Conservation (phyloP, 2,329 filamentous ascomycete genomes). For the Phaeosphaeria sp. region DNA sequence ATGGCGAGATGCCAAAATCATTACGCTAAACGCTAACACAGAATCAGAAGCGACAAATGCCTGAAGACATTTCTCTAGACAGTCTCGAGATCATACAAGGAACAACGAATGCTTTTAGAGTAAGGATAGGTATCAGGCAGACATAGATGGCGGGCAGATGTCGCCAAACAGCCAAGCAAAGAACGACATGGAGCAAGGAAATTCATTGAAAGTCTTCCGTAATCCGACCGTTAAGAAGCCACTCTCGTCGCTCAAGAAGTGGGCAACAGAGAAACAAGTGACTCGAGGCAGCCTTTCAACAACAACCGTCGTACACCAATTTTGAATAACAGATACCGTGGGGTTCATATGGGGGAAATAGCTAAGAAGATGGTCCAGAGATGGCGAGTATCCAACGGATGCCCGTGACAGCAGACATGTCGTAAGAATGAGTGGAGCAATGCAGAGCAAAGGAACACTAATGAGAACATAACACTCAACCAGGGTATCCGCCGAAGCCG, state of each 20-base stretch:
- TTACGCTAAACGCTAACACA: constrained; percentile 4
- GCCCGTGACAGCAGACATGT: constrained; percentile 44
- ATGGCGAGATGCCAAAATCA: background rate
- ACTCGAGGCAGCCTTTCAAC: constrained; percentile 11
- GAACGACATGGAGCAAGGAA: constrained; percentile 27
- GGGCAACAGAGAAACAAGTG: constrained; percentile 1
- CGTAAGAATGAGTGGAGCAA: constrained; percentile 38
- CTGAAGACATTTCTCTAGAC: background rate
- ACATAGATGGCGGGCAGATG: constrained; percentile 10
- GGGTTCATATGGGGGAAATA: constrained; percentile 40
- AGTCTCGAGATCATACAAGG: background rate
- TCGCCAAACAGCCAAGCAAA: constrained; percentile 6
- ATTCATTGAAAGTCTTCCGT: constrained; percentile 29
- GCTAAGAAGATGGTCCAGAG: constrained; percentile 39
- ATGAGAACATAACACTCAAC: constrained; percentile 48
- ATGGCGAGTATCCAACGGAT: constrained; percentile 47
- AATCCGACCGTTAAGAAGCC: constrained; percentile 26
- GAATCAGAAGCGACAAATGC: background rate
- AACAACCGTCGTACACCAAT: constrained; percentile 27
- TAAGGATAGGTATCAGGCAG: constrained; percentile 6
- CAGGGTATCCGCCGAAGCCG: constrained; percentile 67
- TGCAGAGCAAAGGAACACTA: constrained; percentile 35
- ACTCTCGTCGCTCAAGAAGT: constrained; percentile 29
- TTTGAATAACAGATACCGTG: constrained; percentile 37
- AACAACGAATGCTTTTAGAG: constrained; percentile 5